These are phyloP conservation scores for Claviceps digitariae DNA, from an alignment of 2,329 filamentous ascomycete genomes.

Conservation along the genomic window DNA sequence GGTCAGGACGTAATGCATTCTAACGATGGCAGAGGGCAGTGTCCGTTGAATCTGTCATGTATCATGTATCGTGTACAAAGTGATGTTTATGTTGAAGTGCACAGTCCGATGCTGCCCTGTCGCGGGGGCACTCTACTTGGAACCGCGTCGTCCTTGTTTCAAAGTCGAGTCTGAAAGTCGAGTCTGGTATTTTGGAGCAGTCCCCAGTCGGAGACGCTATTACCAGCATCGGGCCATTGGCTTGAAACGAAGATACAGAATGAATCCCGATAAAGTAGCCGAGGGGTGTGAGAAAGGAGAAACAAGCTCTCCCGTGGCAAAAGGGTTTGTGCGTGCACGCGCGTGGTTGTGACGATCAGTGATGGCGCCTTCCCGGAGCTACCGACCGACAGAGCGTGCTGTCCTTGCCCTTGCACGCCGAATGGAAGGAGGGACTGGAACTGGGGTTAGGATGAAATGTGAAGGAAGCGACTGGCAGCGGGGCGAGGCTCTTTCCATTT, in stretches of 20 bases:
- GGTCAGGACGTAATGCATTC: background rate
- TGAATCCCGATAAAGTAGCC: no score
- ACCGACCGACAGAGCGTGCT: constrained; percentile 1
- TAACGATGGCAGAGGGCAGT: background rate
- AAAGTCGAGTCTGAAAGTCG: background rate
- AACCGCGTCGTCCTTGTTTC: background rate
- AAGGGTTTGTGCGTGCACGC: background rate
- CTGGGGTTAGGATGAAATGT: background rate
- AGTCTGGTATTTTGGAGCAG: background rate
- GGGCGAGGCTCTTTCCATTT: background rate
- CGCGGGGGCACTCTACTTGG: background rate
- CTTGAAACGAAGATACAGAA: background rate
- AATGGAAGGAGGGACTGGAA: background rate
- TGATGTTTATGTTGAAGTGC: no score
- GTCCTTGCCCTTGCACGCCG: background rate
- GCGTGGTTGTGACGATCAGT: background rate
- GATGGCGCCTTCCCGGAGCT: background rate
- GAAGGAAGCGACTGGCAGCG: background rate
- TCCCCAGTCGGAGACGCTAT: background rate
- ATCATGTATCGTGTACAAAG: no score
- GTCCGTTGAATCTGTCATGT: no score
- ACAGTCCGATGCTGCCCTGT: background rate
- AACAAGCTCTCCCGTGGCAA: background rate
- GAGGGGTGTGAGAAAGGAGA: background rate
- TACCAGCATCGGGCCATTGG: background rate